Percentiles rank a stretch among this genome's conserved stretches.
Conservation (phyloP, 768 basidiomycete genomes). For the Obba rivulosa region DNA sequence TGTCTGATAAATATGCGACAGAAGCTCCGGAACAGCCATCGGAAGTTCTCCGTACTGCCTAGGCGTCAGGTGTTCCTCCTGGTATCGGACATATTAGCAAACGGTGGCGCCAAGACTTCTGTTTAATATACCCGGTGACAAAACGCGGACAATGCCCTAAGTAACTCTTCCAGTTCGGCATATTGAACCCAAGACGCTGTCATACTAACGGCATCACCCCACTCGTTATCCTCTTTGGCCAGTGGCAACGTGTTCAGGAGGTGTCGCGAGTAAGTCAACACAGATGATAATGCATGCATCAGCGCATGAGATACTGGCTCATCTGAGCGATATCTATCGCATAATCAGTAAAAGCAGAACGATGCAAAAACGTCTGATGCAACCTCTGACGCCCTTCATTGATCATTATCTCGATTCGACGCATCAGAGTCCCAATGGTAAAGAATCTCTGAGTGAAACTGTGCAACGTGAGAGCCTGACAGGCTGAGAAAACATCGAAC, state of each 20-base stretch:
- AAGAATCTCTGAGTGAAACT: slow-evolving; percentile 63
- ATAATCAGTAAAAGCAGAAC: neutral
- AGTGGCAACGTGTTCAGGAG: neutral
- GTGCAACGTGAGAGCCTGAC: neutral
- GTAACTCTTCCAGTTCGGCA: slow-evolving; percentile 17
- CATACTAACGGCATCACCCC: slow-evolving; percentile 4
- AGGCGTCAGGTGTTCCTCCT: slow-evolving; percentile 12
- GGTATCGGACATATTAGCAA: too few species aligned
- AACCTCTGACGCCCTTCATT: slow-evolving; percentile 46
- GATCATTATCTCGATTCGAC: slow-evolving; percentile 58
- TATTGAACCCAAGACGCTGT: slow-evolving; percentile 21
- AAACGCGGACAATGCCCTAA: slow-evolving; percentile 45
- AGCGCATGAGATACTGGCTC: slow-evolving; percentile 53
- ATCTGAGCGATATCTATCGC: neutral
- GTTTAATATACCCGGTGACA: slow-evolving; percentile 50
- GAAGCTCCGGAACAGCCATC: slow-evolving; percentile 37
- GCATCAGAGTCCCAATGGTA: slow-evolving; percentile 59
- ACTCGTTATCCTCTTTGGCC: neutral
- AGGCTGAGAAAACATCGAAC: neutral
- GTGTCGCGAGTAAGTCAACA: slow-evolving; percentile 42
- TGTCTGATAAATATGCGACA: slow-evolving; percentile 57
- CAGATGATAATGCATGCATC: slow-evolving; percentile 55
- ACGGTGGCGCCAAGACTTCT: too few species aligned
- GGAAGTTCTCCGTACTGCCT: slow-evolving; percentile 13
- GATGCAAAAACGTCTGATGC: slow-evolving; percentile 1